Evolutionary conservation across 2,329 filamentous ascomycete species (phyloP), one percentile per base, ranked within the genome.

Genomic region (Xylariaceae sp.): DNA sequence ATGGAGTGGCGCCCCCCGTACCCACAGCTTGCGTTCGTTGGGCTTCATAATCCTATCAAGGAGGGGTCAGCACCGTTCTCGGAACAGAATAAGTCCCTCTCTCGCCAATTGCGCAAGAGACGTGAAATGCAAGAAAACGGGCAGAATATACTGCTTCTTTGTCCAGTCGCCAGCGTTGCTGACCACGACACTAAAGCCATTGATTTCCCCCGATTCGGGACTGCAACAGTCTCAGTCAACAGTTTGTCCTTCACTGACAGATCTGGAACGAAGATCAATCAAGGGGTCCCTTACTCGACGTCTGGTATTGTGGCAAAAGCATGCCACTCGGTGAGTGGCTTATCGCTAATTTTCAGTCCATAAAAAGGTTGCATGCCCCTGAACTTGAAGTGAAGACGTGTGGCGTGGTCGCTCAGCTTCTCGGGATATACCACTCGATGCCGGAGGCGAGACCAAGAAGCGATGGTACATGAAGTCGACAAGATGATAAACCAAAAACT

Each of bases 141-240:
- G 33, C 4, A 10, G 12, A 5, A 36, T 9, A 5, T 36, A 36
- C 33, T 82, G 78, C 40, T 75, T 72, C 32, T 72, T 72, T 1
- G 87, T 90, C 86, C 86, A 90, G 69, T 90, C 86, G n/a, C 87
- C 87, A 2, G 85, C 86, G 58, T 84, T 86, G 50, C 85, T 87
- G 38, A 90, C 76, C 18, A 90, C 72, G 32, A 87, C 73, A 1
- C 85, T 88, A 68, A 86, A 89, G 18, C 80, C 83, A 46, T 71
- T 71, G 40, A 73, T 68, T 49, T 73, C 61, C 39, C 62, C 64
- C 38, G 67, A 58, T 45, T 63, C 59, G 4, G 62, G 61, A 27
- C 22, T 27, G 22, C 22, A 27, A 27, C 22, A 7, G 22, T 27
- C 22, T 27, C 22, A 27, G 7, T 27, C 22, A 27, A 7, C 22